Percentiles rank a stretch among this genome's conserved stretches.
Conservation (phyloP, 352 stramenopile species). For the Heterotrichella gracilis region DNA sequence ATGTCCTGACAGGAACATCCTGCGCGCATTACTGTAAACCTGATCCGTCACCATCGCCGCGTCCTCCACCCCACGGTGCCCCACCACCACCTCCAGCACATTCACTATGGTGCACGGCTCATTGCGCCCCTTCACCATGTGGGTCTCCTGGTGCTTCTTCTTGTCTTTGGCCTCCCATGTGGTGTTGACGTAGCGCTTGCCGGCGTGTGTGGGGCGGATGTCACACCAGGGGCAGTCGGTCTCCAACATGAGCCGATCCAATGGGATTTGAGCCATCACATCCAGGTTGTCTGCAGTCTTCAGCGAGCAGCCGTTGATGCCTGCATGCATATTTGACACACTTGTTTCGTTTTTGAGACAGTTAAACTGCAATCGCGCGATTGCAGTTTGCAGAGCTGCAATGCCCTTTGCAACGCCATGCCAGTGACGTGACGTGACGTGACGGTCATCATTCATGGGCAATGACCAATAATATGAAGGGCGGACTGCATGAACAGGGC, state of each 20-base stretch:
- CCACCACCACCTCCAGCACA: conserved; percentile 32
- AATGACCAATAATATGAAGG: no score
- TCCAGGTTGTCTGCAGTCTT: conserved; percentile 61
- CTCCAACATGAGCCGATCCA: conserved; percentile 59
- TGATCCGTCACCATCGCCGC: no score
- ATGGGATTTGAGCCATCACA: conserved; percentile 49
- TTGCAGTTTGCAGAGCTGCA: no score
- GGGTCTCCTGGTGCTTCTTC: conserved; percentile 48
- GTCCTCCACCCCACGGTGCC: conserved; percentile 24
- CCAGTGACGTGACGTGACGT: no score
- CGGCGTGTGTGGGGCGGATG: conserved; percentile 59
- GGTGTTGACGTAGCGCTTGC: conserved; percentile 44
- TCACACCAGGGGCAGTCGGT: conserved; percentile 83
- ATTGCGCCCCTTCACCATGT: conserved; percentile 61
- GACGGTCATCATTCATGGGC: no score
- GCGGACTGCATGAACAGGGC: no score
- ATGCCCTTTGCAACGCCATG: no score
- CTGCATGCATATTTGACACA: conserved; percentile 76
- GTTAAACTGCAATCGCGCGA: no score
- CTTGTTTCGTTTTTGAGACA: no score
- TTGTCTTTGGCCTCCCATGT: conserved; percentile 49
- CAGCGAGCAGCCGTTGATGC: conserved; percentile 75
- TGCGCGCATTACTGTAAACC: no score
- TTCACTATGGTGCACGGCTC: conserved; percentile 71
- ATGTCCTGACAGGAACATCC: no score